Evolutionary conservation across 805 yeast species (phyloP).

Genomic region (Candida gorgasii): DNA sequence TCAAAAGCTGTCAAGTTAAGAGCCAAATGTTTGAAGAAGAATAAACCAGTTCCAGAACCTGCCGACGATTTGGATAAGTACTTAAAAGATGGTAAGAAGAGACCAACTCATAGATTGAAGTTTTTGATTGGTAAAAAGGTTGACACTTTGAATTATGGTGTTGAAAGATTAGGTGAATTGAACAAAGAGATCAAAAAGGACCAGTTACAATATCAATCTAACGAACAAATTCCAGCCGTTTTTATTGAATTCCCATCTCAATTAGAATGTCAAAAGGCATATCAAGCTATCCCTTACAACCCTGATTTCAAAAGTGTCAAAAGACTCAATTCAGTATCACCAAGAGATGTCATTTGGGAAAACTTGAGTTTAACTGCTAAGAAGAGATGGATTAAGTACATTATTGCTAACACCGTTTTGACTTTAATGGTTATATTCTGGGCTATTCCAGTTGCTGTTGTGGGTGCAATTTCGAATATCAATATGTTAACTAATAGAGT

Average conservation of each 20-base stretch:
- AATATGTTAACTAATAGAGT: slow-evolving; percentile 56
- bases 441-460: slow-evolving; percentile 80
- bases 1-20: slow-evolving; percentile 59
- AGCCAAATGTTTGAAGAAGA: slow-evolving; percentile 58
- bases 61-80: slow-evolving; percentile 60
- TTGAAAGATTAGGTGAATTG: slow-evolving; percentile 64
- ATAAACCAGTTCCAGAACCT: slow-evolving; percentile 54
- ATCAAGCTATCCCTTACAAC: slow-evolving; percentile 71
- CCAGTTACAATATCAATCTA: slow-evolving; percentile 55
- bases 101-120: slow-evolving; percentile 79
- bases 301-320: slow-evolving; percentile 47
- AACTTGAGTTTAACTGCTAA: slow-evolving; percentile 61
- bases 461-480: slow-evolving; percentile 71
- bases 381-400: slow-evolving; percentile 56
- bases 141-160: slow-evolving; percentile 74
- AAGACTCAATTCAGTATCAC: slow-evolving; percentile 63
- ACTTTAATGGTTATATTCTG: slow-evolving; percentile 62
- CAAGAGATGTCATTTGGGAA: slow-evolving; percentile 84
- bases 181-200: slow-evolving; percentile 61
- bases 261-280: slow-evolving; percentile 84
- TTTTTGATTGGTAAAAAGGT: slow-evolving; percentile 81
- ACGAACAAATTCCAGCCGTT: slow-evolving; percentile 62
- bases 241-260: slow-evolving; percentile 83
- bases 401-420: slow-evolving; percentile 63
- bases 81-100: slow-evolving; percentile 64